A percentile compares a stretch with the other conserved stretches of the same genome.
phyloP scores from a whole-genome alignment of 306 rosid species.

The Datisca glomerata region DNA sequence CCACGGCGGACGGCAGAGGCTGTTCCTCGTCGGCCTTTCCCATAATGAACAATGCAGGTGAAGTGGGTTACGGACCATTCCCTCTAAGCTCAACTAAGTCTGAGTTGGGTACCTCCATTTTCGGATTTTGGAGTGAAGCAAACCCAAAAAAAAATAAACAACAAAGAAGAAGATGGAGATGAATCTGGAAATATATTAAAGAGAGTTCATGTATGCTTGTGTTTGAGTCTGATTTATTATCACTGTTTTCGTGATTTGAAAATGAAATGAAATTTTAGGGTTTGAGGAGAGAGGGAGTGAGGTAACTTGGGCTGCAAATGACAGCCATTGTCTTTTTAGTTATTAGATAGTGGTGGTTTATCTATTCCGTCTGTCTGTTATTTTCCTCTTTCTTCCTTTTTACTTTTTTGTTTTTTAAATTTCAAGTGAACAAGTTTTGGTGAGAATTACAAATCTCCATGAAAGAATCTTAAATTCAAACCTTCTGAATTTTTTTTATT shows the following conservation, averaged over 20 bases:
- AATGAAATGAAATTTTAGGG: slow-evolving; percentile 27
- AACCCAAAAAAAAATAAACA: background rate
- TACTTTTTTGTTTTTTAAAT: too few species aligned
- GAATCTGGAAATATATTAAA: slow-evolving; percentile 1
- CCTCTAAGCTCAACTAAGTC: slow-evolving; percentile 15
- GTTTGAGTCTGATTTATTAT: background rate
- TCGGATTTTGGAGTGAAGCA: slow-evolving; percentile 7
- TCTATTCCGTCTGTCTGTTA: slow-evolving; percentile 4
- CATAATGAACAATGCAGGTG: slow-evolving; percentile 48
- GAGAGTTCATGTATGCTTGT: background rate
- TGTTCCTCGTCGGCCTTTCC: slow-evolving; percentile 70
- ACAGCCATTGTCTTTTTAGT: slow-evolving; percentile 12
- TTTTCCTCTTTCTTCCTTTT: background rate
- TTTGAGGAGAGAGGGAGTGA: slow-evolving; percentile 21
- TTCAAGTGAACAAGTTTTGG: background rate
- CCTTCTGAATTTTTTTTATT: too few species aligned
- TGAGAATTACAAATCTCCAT: too few species aligned
- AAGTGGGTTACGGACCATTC: slow-evolving; percentile 31
- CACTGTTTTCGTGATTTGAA: background rate
- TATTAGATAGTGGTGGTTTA: slow-evolving; percentile 21
- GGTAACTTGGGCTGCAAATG: slow-evolving; percentile 27
- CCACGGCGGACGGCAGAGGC: slow-evolving; percentile 18
- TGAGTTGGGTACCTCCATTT: slow-evolving; percentile 32
- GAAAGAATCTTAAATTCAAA: too few species aligned
- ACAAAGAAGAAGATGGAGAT: background rate